Evolutionary conservation across 139 green algal genomes (phyloP), one percentile per base, ranked within the genome.

Genomic region (Chlamydomonas sphaeroides): DNA sequence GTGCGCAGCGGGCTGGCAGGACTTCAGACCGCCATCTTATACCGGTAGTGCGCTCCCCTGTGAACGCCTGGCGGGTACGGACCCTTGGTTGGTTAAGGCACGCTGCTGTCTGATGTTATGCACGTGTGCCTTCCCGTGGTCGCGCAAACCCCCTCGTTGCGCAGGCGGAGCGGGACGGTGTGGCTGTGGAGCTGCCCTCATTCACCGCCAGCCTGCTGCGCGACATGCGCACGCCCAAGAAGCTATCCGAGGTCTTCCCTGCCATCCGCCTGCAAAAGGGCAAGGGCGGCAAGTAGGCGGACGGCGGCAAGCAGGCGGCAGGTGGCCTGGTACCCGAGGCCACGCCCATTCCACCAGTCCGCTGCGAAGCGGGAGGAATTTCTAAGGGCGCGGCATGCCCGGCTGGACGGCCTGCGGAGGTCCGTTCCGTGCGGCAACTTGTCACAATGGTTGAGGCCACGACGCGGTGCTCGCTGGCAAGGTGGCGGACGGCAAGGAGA

Each of bases 161-260:
- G n/a, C 45, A 77, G 69, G 49, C 65, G 33, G 48, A 65, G n/a
- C 45, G 69, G 5, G 35, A 41, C 2, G 70, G 51, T 4, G 32
- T 59, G 20, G 18, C 3, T 0, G n/a, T 41, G 21, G 32, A 67
- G 26, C 32, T 67, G 32, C 30, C 53, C 25, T 74, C 66, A 32
- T 89, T 78, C 69, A 79, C n/a, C 17, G 63, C 65, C 26, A 30
- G 53, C 42, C 68, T 89, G 85, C 80, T 89, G 62, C 57, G 41
- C 14, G 41, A 62, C 57, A 38, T 42, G 10, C 35, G 32, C 20
- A 15, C 5, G 48, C 23, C 23, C 38, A 84, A 84, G 85, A 89
- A 57, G 6, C 59, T 89, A 36, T 73, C 59, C 36, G 32, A 89
- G 66, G 72, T 66, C 72, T 86, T 89, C 48, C 85, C 85, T 3